phyloP scores from a whole-genome alignment of 768 basidiomycete genomes.

The Calocera cornea region DNA sequence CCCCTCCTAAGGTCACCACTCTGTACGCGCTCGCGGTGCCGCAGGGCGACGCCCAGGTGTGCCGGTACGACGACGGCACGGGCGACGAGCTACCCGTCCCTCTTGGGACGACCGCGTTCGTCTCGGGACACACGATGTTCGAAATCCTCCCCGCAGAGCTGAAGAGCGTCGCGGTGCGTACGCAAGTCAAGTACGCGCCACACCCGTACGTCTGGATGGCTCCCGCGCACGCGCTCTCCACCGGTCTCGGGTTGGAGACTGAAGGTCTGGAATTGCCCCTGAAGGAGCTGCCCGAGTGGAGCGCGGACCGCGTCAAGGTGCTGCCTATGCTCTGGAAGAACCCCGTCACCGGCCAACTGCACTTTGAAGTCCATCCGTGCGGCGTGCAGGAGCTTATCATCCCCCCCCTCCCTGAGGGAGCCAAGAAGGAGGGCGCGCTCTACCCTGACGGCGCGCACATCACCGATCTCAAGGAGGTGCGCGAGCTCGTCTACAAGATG shows the following conservation, averaged over 20 bases:
- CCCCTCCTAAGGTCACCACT: conserved; percentile 73
- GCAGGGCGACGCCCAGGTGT: conserved; percentile 44
- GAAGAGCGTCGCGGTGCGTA: conserved; percentile 69
- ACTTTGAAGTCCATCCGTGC: conserved; percentile 85
- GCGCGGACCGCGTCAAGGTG: conserved; percentile 57
- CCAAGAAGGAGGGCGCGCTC: conserved; percentile 45
- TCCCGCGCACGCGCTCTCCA: conserved; percentile 53
- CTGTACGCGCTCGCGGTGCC: conserved; percentile 70
- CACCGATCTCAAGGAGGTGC: conserved; percentile 55
- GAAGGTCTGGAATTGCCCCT: conserved; percentile 59
- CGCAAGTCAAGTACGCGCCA: conserved; percentile 64
- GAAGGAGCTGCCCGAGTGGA: conserved; percentile 67
- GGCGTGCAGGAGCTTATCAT: conserved; percentile 54
- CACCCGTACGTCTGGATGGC: conserved; percentile 91
- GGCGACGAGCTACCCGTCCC: conserved; percentile 72
- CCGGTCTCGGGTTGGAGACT: conserved; percentile 68
- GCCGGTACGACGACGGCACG: conserved; percentile 74
- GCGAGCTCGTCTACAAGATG: conserved; percentile 68
- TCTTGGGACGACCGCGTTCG: conserved; percentile 70
- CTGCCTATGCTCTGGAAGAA: conserved; percentile 84
- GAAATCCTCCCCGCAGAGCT: conserved; percentile 53
- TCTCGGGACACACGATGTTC: conserved; percentile 67
- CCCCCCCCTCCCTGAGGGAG: conserved; percentile 53
- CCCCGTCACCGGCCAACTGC: conserved; percentile 64
- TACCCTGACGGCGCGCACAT: conserved; percentile 75